phyloP scores from a whole-genome alignment of 805 yeast genomes.

The Candida palmyrensis region DNA sequence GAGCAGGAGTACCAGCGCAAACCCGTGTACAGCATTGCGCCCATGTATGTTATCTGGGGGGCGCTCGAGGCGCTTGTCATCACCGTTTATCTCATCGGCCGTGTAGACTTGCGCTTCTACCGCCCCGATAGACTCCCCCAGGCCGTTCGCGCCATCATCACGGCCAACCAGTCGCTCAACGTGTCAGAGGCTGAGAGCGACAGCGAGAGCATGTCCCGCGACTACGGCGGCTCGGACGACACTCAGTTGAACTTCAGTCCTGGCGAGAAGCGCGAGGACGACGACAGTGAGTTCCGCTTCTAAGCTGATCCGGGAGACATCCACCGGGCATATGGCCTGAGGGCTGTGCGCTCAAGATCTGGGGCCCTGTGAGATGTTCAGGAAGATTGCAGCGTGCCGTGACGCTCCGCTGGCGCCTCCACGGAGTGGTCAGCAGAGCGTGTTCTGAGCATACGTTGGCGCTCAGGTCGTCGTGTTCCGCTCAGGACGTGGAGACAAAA shows the following conservation, averaged over 20 bases:
- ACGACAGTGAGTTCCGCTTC: slow-evolving; percentile 4
- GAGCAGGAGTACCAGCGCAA: slow-evolving; percentile 10
- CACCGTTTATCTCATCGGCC: slow-evolving; percentile 12
- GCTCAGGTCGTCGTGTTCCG: too few species aligned
- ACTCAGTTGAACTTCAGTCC: slow-evolving; percentile 6
- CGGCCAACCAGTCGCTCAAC: slow-evolving; percentile 30
- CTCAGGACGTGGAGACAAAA: too few species aligned
- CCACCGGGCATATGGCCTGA: too few species aligned
- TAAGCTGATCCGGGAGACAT: too few species aligned
- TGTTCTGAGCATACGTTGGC: too few species aligned
- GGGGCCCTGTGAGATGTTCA: too few species aligned
- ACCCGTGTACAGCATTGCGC: slow-evolving; percentile 5
- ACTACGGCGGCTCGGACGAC: slow-evolving; percentile 5
- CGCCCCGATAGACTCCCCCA: slow-evolving; percentile 16
- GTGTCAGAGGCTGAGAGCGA: slow-evolving; percentile 22
- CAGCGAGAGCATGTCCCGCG: too few species aligned
- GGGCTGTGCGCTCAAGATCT: too few species aligned
- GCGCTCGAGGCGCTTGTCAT: slow-evolving; percentile 13
- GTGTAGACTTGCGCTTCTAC: slow-evolving; percentile 19
- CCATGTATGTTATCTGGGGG: slow-evolving; percentile 14
- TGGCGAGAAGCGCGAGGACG: slow-evolving; percentile 1
- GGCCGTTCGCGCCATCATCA: slow-evolving; percentile 17
- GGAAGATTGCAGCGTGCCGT: too few species aligned
- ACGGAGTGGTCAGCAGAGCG: too few species aligned
- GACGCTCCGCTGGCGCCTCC: too few species aligned